Base-by-base conservation (phyloP, 495 filamentous ascomycete species). In the Haplographium delicatum region DNA sequence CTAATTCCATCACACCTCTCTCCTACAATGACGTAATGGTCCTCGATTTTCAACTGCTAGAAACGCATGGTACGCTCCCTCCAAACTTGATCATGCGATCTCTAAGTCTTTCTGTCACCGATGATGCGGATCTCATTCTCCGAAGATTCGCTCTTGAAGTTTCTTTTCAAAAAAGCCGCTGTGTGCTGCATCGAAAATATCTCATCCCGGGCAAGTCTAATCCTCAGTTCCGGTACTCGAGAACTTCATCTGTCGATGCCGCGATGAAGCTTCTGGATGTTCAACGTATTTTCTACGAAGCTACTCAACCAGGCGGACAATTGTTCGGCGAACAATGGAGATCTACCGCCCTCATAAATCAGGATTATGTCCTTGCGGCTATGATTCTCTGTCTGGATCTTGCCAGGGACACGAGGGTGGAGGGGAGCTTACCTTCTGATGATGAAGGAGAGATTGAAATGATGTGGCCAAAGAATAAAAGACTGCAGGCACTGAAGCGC, bases 101-200 rank as follows among this genome's bases (percentile, higher is more conserved):
- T 3, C 70, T 88, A 31, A 71, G 78, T 7, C 78, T 86, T 45
- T 80, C 71, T 15, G 63, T 82, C 22, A 69, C 71, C 7, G 84
- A 89, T 52, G 67, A 79, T 4, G 72, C 80, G 4, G 69, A 76
- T 7, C 56, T 83, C 5, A 79, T 91, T 47, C 79, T 86, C 60
- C 80, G 83, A 48, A 77, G 86, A 2, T 84, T 80, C 52, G 80
- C 76, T 0, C 67, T 90, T 18, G 80, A 83, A 15, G 63, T 88
- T 3, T 65, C 87, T 15, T 88, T 86, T 56, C 78, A 85, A 51
- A 88, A 88, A 59, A 70, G 75, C 7, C 76, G 85, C 15, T 83
- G 79, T 38, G 80, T 89, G 8, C 68, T 90, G 27, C 87, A 91
- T 59, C 79, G 86, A 7, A 78, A 80, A 39, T 90, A 86, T 61